Evolutionary conservation across 768 basidiomycete genomes (phyloP), one percentile per base, ranked within the genome.

Genomic region (Mycena crocata): DNA sequence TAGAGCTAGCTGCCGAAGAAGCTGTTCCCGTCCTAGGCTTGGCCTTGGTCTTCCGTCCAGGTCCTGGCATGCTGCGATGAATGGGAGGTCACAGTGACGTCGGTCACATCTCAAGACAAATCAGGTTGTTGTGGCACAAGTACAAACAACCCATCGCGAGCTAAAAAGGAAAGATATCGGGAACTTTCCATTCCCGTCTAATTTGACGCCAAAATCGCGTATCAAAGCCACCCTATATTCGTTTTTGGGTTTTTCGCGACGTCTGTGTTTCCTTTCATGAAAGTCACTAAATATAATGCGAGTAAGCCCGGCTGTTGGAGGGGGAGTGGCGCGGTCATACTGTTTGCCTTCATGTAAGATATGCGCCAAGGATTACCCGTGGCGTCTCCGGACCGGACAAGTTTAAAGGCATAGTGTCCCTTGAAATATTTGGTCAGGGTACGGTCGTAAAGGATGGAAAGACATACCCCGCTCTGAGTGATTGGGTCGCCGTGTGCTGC

Each of bases 11-110:
- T n/a, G n/a, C n/a, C n/a, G n/a, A n/a, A n/a, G n/a, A n/a, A n/a
- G n/a, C n/a, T n/a, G n/a, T 32, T 40, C 42, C 26, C 49, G 31
- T 15, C 28, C 64, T 71, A 4, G 64, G 21, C 37, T 66, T 72
- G 8, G 63, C 24, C 51, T 72, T 73, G 35, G 60, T 64, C 48
- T 69, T 71, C 12, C 54, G 45, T 7, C 70, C 62, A 17, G 66
- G 72, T 13, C 67, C 67, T n/a, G 70, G 67, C 70, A 71, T 71
- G 14, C 23, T 23, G 34, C 14, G 24, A 30, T n/a, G 30, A 45
- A 30, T 34, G 13, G 9, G n/a, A n/a, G 57, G 30, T 34, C 31
- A 58, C 42, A 35, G 10, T 1, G 7, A 14, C 15, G 34, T 15
- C 51, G 17, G 19, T 6, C 9, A 7, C 3, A 26, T 34, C 30